phyloP scores from a whole-genome alignment of 176 grass and related monocot genomes.

The Lolium multiflorum region DNA sequence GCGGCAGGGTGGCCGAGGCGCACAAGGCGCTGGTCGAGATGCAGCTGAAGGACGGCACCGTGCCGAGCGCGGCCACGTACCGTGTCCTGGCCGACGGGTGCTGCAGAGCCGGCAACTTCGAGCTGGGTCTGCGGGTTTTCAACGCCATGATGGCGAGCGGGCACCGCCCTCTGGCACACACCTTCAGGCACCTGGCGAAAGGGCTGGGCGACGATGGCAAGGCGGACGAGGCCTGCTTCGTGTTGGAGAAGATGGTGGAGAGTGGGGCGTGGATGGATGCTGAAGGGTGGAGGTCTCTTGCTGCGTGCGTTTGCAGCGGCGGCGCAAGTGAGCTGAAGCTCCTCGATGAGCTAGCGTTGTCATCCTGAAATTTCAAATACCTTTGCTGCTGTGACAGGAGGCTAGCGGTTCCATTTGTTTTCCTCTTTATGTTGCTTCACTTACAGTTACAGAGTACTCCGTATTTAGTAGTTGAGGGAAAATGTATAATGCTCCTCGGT shows the following conservation, averaged over 20 bases:
- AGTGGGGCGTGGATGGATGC: constrained; percentile 31
- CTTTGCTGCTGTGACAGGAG: not conserved
- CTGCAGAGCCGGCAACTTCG: constrained; percentile 54
- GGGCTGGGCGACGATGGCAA: constrained; percentile 48
- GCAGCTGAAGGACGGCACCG: constrained; percentile 67
- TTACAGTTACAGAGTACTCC: not conserved
- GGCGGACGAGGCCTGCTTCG: constrained; percentile 57
- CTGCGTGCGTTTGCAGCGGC: constrained; percentile 28
- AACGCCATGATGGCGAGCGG: constrained; percentile 65
- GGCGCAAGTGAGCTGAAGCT: constrained; percentile 5
- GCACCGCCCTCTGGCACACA: constrained; percentile 50
- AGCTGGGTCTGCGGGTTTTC: constrained; percentile 50
- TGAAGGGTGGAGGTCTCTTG: constrained; percentile 30
- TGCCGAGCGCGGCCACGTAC: constrained; percentile 61
- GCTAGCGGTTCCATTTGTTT: not conserved
- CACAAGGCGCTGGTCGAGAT: constrained; percentile 70
- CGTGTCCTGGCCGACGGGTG: constrained; percentile 70
- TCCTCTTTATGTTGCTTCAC: not conserved
- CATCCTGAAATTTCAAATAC: not conserved
- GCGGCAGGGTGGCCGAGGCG: constrained; percentile 57
- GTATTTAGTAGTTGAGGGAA: not conserved
- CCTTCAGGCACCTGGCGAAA: constrained; percentile 28
- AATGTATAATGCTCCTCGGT: not conserved
- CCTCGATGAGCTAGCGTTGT: not conserved
- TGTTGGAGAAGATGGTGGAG: constrained; percentile 66